These are phyloP conservation scores for Suhomyces vadensis DNA, from an alignment of 805 yeast genomes.

Conservation along the genomic window DNA sequence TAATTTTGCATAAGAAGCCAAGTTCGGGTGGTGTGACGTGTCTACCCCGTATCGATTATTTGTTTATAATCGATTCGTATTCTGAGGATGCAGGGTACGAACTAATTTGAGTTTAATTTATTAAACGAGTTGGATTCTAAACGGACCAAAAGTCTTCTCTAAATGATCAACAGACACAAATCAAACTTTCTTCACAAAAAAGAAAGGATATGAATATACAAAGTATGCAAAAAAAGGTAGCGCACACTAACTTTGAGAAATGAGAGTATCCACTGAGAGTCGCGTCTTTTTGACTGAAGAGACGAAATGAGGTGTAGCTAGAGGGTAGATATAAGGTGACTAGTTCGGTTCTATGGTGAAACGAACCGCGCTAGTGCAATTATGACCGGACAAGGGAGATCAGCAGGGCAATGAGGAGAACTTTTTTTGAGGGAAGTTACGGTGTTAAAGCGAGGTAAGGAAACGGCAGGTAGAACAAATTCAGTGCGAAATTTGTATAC, in stretches of 20 bases:
- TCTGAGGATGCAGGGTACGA: not conserved
- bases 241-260: not conserved
- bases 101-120: not conserved
- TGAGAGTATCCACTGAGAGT: not conserved
- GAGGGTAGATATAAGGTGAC: too few species aligned
- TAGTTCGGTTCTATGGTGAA: too few species aligned
- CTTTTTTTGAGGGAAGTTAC: not conserved
- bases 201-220: not conserved
- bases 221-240: not conserved
- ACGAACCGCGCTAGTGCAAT: too few species aligned
- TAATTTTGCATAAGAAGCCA: not conserved
- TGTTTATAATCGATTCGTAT: not conserved
- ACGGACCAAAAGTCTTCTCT: not conserved
- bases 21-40: not conserved
- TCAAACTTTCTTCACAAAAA: conserved; percentile 1
- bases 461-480: not conserved
- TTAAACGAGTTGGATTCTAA: not conserved
- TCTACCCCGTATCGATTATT: not conserved
- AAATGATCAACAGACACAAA: conserved; percentile 2
- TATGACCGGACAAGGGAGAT: not conserved
- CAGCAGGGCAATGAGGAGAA: not conserved
- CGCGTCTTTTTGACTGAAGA: too few species aligned
- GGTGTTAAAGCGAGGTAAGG: too few species aligned
- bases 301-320: too few species aligned
- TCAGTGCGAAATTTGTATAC: not conserved